Evolutionary conservation across 1,139 yeast species (phyloP), one percentile per base, ranked within the genome.

Genomic region (Geotrichum macrosporum): DNA sequence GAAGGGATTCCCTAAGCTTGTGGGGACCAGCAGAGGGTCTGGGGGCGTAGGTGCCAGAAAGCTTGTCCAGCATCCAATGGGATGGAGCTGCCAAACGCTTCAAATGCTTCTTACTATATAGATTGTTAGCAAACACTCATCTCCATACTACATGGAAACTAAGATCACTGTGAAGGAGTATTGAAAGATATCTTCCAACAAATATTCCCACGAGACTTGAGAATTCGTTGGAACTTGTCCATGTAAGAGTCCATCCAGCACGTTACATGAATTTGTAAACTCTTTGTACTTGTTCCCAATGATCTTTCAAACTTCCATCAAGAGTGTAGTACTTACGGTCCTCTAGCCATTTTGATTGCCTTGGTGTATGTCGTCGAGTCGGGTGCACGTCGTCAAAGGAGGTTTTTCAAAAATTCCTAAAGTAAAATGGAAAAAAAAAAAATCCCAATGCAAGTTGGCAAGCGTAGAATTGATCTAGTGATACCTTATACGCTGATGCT

Each of bases 21-120:
- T 92, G 98, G 72, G 98, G 98, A 80, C 98, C 98, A 64, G 95
- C 84, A 58, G 96, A 87, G 71, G 97, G 95, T 81, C 97, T 88
- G 78, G 98, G 98, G 63, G 98, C 98, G 75, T 92, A 92, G 71
- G 88, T 80, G 72, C 99, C 99, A 74, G 96, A 85, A 79, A 94
- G 81, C 80, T 94, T 94, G 95, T 92, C 98, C 81, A 94, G 85
- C 95, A 94, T 86, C 98, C 98, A 94, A 84, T 94, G 98, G 80
- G 89, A 84, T 80, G 99, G 99, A 73, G 96, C 96, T 73, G 41
- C 46, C 37, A 36, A 43, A 36, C 41, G 35, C 34, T 36, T 36
- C 41, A 36, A 43, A 43, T 43, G 41, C 41, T 43, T 43, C 41
- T 43, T 43, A 36, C 46, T 36, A 27, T n/a, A 31, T 21, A 19